Evolutionary conservation across 1,284 basidiomycete species (phyloP).

Genomic region (Omphalotus olearius): DNA sequence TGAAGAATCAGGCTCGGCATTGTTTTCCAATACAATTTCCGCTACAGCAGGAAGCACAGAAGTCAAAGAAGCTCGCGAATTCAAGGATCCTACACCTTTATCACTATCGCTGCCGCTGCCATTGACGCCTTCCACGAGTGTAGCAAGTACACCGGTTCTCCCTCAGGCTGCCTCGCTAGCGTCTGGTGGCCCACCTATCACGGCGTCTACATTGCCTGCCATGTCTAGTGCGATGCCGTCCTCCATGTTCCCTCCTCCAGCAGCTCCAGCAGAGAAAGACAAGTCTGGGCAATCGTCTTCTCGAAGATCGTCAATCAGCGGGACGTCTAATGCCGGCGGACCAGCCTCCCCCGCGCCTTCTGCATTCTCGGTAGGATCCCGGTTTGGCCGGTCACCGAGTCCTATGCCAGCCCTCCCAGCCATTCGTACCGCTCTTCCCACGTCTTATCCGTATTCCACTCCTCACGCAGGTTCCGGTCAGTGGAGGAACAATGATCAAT

Average conservation of each 20-base stretch:
- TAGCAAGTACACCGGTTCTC: constrained; percentile 39
- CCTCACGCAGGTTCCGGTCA: constrained; percentile 8
- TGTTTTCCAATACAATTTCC: constrained; percentile 10
- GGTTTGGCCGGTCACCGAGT: constrained; percentile 82
- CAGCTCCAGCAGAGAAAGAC: constrained; percentile 48
- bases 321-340: constrained; percentile 51
- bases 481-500: constrained; percentile 12
- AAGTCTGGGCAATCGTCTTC: constrained; percentile 50
- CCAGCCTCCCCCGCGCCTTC: constrained; percentile 53
- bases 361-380: constrained; percentile 36
- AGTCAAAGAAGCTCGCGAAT: constrained; percentile 11
- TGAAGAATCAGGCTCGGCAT: constrained; percentile 21
- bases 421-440: constrained; percentile 50
- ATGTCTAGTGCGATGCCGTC: constrained; percentile 12
- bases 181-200: background rate
- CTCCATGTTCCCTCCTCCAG: constrained; percentile 73
- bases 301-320: constrained; percentile 84
- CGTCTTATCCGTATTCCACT: constrained; percentile 9
- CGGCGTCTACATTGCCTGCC: constrained; percentile 2
- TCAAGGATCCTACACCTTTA: constrained; percentile 13
- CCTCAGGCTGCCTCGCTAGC: constrained; percentile 4
- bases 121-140: constrained; percentile 29
- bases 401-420: constrained; percentile 83
- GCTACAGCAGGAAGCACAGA: background rate
- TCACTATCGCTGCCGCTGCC: constrained; percentile 59